Evolutionary conservation across 1,139 yeast species (phyloP), one percentile per base, ranked within the genome.

Genomic region (Candida frijolesensis): DNA sequence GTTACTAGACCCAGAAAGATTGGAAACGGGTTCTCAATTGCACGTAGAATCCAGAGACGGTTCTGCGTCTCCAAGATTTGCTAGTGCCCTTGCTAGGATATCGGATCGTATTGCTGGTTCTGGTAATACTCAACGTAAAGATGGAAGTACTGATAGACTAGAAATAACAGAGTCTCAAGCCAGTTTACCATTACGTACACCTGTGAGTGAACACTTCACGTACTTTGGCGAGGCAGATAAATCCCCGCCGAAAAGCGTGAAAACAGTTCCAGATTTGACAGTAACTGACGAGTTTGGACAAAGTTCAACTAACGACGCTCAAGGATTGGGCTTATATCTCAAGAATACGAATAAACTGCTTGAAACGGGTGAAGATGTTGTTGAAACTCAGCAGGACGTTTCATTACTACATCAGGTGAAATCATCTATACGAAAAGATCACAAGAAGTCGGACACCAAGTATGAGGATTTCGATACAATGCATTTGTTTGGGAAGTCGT

Each of bases 31-130:
- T 5, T 44, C 49, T 2, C 39, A 49, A 4, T 27, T 46, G 10
- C 57, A 57, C 12, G 25, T 44, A 3, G 32, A 30, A 18, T 45
- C 44, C 2, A 41, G 47, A 25, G 53, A 47, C 10, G 48, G 49
- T 8, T 42, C 54, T 27, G 51, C 60, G n/a, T 53, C 61, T 1
- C 63, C 66, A 10, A 66, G 64, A 52, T 57, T 71, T 47, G 49
- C 75, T 4, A 65, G 67, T 49, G 63, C 67, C 3, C 54, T 76
- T 35, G 57, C 75, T 2, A 59, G 76, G 50, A 65, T 76, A 2
- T 71, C 79, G 0, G 77, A 75, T 48, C 71, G 80, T 57, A 68
- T 76, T 46, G 79, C 78, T 0, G 80, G 80, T 4, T 53, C 67
- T 12, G 71, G 70, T 10, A 51, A 62, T 1, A 42, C 25, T 25